phyloP scores from a whole-genome alignment of 495 filamentous ascomycete species.

The Trichoderma erinaceum region DNA sequence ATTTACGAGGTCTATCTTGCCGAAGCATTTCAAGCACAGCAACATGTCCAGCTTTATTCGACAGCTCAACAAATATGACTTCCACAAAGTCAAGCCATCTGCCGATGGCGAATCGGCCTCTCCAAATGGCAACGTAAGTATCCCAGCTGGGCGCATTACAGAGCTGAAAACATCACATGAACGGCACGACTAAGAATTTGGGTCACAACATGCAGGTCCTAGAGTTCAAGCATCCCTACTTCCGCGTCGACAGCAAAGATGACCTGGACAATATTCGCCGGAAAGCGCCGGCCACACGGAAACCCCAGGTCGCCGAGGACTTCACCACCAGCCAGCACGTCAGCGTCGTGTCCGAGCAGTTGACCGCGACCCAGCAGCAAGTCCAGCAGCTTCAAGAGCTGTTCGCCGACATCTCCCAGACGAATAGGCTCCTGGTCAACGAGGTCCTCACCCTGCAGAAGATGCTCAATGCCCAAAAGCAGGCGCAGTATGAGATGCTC shows the following conservation, averaged over 20 bases:
- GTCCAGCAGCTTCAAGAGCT: constrained; percentile 79
- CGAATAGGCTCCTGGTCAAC: constrained; percentile 80
- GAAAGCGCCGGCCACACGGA: constrained; percentile 90
- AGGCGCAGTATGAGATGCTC: constrained; percentile 45
- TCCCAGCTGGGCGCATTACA: constrained; percentile 22
- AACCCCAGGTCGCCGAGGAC: constrained; percentile 63
- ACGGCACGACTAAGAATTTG: background rate
- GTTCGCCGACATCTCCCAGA: constrained; percentile 76
- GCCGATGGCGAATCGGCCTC: constrained; percentile 10
- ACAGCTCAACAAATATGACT: constrained; percentile 98
- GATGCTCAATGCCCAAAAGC: constrained; percentile 68
- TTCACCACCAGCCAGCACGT: constrained; percentile 75
- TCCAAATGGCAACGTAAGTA: background rate
- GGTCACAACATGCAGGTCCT: background rate
- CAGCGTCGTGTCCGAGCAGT: constrained; percentile 77
- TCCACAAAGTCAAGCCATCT: constrained; percentile 79
- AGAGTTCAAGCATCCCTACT: constrained; percentile 98
- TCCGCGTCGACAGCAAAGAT: constrained; percentile 91
- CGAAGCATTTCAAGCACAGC: constrained; percentile 98
- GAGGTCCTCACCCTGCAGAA: constrained; percentile 86
- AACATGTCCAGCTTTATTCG: constrained; percentile 99
- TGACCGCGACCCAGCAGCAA: constrained; percentile 86
- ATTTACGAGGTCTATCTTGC: constrained; percentile 94
- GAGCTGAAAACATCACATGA: constrained; percentile 44
- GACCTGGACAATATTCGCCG: constrained; percentile 93